Percentiles rank a stretch among this genome's conserved stretches.
phyloP scores from a whole-genome alignment of 768 basidiomycete genomes.

The Dendrothele bispora region DNA sequence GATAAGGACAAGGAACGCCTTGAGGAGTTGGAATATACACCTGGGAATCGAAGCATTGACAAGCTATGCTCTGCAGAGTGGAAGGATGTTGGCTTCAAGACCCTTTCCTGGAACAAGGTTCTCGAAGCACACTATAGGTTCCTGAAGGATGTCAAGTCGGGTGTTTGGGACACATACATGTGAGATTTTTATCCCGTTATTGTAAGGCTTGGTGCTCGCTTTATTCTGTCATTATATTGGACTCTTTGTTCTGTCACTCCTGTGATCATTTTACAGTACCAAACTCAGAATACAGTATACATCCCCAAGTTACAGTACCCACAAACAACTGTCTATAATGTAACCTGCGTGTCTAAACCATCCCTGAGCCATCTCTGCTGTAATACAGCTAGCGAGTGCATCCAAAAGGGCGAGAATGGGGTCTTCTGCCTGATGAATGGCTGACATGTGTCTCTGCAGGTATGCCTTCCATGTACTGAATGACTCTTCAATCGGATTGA shows the following conservation, averaged over 20 bases:
- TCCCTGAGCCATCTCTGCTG: constrained; percentile 15
- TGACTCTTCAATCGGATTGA: constrained; percentile 35
- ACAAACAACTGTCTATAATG: background rate
- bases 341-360: constrained; percentile 24
- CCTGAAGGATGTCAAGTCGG: background rate
- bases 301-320: background rate
- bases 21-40: too few species aligned
- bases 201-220: background rate
- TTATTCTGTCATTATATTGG: background rate
- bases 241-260: background rate
- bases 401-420: constrained; percentile 13
- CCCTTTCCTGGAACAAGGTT: background rate
- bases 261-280: too few species aligned
- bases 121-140: background rate
- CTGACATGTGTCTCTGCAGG: constrained; percentile 8
- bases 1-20: too few species aligned
- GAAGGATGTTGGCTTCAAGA: constrained; percentile 2
- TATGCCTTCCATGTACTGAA: constrained; percentile 20
- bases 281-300: too few species aligned
- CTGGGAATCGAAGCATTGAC: too few species aligned
- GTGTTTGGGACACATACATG: background rate
- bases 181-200: background rate
- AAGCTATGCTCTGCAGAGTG: too few species aligned
- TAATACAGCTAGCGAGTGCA: constrained; percentile 15
- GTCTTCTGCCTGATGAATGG: constrained; percentile 2